Base-by-base conservation (phyloP, 192 early-diverging fungal species). In the Paraglomus occultum region DNA sequence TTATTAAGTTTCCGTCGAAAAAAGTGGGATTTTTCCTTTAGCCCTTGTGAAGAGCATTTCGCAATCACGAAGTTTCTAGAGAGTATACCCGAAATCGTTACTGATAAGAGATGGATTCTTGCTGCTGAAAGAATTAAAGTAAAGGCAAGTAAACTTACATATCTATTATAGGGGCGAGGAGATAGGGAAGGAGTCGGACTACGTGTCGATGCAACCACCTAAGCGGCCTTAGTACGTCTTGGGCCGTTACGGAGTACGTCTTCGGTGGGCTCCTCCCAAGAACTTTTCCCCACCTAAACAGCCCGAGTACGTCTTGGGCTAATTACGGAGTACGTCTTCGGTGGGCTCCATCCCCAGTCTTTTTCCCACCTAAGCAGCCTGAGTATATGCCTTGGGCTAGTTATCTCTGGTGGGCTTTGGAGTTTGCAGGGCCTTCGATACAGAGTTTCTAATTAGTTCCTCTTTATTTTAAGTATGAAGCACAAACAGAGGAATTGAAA, bases 111-210 rank as follows among this genome's bases (percentile, higher is more conserved):
- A 63, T 63, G 17, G 20, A 23, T 9, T 63, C 0, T 10, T 6
- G 6, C 18, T 10, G 61, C 20, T 7, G 31, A 64, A 18, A 64
- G 31, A 48, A 64, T 49, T 44, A 15, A 17, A 48, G 18, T 63
- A 63, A 63, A 63, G 23, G n/a, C 31, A 64, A 64, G 60, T 64
- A 64, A 23, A 4, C 44, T n/a, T 63, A 47, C n/a, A n/a, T n/a
- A n/a, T 48, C 49, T 63, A 22, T 23, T 64, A 15, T 64, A 64
- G 45, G 45, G 20, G 4, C 46, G 49, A 23, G 17, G 31, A 6
- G 15, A 48, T 31, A 47, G 1, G 38, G 1, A 9, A 64, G 61
- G 49, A 49, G 9, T 64, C 46, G 10, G 46, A 64, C 46, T 31
- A 31, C 31, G 31, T 31, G 31, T 1, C 31, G 3, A 31, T 31